A percentile compares a stretch with the other conserved stretches of the same genome.
phyloP scores from a whole-genome alignment of 2,329 filamentous ascomycete genomes.

The Botrytis cinerea region DNA sequence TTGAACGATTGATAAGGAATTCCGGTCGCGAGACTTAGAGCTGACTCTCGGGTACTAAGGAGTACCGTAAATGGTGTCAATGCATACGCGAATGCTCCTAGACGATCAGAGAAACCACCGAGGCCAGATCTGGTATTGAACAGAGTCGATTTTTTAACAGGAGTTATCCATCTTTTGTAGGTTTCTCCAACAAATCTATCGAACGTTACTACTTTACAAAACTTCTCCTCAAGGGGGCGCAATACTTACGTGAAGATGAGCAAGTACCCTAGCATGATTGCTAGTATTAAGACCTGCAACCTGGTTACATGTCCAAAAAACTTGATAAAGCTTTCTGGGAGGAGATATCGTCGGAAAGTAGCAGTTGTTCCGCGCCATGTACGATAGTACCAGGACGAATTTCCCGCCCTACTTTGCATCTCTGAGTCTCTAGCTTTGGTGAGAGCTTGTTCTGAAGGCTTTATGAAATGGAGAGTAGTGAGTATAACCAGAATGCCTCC shows the following conservation, averaged over 20 bases:
- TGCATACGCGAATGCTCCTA: slow-evolving; percentile 72
- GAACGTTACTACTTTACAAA: neutral
- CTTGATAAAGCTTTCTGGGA: slow-evolving; percentile 58
- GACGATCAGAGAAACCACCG: slow-evolving; percentile 67
- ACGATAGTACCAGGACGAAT: slow-evolving; percentile 36
- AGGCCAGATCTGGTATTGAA: slow-evolving; percentile 66
- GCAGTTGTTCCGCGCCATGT: slow-evolving; percentile 28
- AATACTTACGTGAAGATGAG: slow-evolving; percentile 59
- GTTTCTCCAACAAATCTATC: slow-evolving; percentile 60
- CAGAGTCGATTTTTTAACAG: slow-evolving; percentile 57
- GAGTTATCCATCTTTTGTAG: slow-evolving; percentile 70
- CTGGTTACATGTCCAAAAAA: slow-evolving; percentile 70
- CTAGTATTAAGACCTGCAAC: slow-evolving; percentile 64
- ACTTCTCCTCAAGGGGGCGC: neutral
- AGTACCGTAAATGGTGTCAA: slow-evolving; percentile 70
- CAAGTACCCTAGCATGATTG: slow-evolving; percentile 61
- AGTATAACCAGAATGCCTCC: slow-evolving; percentile 50
- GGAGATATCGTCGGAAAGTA: slow-evolving; percentile 48
- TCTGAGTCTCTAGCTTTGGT: slow-evolving; percentile 31
- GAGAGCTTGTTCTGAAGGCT: slow-evolving; percentile 30
- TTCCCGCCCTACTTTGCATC: neutral
- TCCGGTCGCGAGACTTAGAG: slow-evolving; percentile 69
- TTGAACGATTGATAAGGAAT: slow-evolving; percentile 77
- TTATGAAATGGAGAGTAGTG: slow-evolving; percentile 41
- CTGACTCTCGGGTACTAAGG: slow-evolving; percentile 67